These are phyloP conservation scores for Lactarius hengduanensis DNA, from an alignment of 768 basidiomycete genomes.

Conservation along the genomic window DNA sequence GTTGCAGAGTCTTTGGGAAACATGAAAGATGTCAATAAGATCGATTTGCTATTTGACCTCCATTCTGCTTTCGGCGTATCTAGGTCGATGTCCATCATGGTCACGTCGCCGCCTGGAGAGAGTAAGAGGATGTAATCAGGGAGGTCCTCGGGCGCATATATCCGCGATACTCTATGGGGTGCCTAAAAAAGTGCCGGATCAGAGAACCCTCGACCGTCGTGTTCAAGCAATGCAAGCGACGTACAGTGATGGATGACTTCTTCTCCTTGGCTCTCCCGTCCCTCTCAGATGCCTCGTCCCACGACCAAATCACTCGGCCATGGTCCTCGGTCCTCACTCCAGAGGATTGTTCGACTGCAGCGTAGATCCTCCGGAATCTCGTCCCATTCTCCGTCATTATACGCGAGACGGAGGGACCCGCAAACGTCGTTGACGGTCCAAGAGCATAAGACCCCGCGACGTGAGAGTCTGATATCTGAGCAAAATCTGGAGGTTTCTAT, in stretches of 20 bases:
- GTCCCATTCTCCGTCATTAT: conserved; percentile 12
- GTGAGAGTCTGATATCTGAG: conserved; percentile 25
- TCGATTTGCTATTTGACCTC: conserved; percentile 32
- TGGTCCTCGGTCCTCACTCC: conserved; percentile 14
- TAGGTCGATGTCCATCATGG: conserved; percentile 35
- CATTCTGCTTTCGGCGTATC: conserved; percentile 30
- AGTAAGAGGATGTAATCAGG: conserved; percentile 36
- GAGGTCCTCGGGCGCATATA: conserved; percentile 37
- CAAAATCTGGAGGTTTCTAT: background rate
- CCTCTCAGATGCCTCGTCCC: conserved; percentile 35
- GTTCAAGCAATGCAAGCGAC: conserved; percentile 6
- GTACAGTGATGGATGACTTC: conserved; percentile 43
- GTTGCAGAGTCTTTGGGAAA: conserved; percentile 34
- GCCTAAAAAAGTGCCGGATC: conserved; percentile 37
- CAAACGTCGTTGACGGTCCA: conserved; percentile 28
- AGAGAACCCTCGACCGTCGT: conserved; percentile 11
- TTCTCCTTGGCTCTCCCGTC: conserved; percentile 42
- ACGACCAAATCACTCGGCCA: conserved; percentile 28
- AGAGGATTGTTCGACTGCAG: conserved; percentile 16
- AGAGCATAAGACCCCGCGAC: conserved; percentile 23
- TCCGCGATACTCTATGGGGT: conserved; percentile 42
- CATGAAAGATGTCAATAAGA: conserved; percentile 36
- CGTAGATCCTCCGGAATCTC: conserved; percentile 25
- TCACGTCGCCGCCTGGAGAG: conserved; percentile 37
- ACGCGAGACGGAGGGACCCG: conserved; percentile 28